Conservation (phyloP, 768 basidiomycete genomes). For the Dioszegia hungarica region DNA sequence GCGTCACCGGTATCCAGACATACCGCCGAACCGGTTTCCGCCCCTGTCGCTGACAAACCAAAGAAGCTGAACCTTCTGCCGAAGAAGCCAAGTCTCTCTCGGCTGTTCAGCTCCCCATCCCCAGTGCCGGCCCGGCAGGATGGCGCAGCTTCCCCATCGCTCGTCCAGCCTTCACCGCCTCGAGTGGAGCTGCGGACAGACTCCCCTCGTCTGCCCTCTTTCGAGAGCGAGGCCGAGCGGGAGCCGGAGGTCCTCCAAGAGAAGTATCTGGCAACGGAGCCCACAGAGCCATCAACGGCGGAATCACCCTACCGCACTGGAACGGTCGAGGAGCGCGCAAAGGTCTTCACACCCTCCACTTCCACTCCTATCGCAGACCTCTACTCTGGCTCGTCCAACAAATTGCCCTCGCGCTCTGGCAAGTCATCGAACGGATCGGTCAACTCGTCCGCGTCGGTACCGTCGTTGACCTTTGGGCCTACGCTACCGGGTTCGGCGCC, state of each 20-base stretch:
- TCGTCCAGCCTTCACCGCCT: slow-evolving; percentile 28
- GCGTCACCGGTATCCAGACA: not conserved
- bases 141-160: not conserved
- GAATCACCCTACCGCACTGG: slow-evolving; percentile 22
- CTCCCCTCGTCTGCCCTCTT: slow-evolving; percentile 10
- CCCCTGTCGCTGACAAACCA: not conserved
- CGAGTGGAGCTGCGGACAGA: slow-evolving; percentile 27
- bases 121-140: slow-evolving; percentile 1
- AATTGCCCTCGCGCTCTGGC: slow-evolving; percentile 12
- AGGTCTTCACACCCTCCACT: slow-evolving; percentile 14
- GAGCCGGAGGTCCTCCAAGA: not conserved
- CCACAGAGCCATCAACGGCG: not conserved
- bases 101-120: slow-evolving; percentile 18
- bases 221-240: slow-evolving; percentile 3
- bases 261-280: not conserved
- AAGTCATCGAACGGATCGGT: slow-evolving; percentile 19
- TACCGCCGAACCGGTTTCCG: not conserved
- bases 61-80: slow-evolving; percentile 18
- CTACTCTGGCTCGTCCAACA: slow-evolving; percentile 19
- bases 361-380: slow-evolving; percentile 42
- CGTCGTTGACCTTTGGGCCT: not conserved
- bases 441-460: slow-evolving; percentile 6
- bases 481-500: not conserved
- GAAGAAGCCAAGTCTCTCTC: slow-evolving; percentile 28
- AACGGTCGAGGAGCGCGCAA: slow-evolving; percentile 25